Base-by-base conservation (phyloP, 2,329 filamentous ascomycete species). In the Paraphaeosphaeria sporulosa region DNA sequence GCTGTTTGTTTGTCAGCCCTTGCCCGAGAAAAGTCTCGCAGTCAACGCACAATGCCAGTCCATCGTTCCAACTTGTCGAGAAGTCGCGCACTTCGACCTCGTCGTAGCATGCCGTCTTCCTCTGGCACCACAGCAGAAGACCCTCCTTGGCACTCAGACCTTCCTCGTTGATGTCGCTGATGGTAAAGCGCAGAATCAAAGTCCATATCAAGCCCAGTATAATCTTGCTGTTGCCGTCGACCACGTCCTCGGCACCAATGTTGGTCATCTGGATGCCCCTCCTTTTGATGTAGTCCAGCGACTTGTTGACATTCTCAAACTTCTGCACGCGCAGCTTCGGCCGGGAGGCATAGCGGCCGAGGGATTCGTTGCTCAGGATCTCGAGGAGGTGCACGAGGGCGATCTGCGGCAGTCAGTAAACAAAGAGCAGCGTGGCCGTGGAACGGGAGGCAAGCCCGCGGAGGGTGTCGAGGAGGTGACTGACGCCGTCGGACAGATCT, bases 171-270 rank as follows among this genome's bases (percentile, higher is more conserved):
- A 99, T 99, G 79, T 99, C 95, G 78, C 90, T 97, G 77, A 99
- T 99, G 69, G 95, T 99, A 79, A 99, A 99, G 53, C 95, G 87
- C 67, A 97, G 84, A 89, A 99, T 99, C 64, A 99, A 85, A 6
- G 94, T 99, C 95, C 95, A 99, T 79, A 99, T 97, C 70, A 99
- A 84, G 32, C 95, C 95, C 32, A 99, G 85, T 61, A 98, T 96
- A 74, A 99, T 97, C 84, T 98, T 99, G 69, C 91, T 87, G 79
- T 98, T 99, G 38, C 95, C 95, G 78, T 99, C 94, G 32, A 99
- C 95, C 25, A 99, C 92, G 84, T 99, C 95, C 79, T 98, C 95
- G 8, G 95, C 95, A 55, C 95, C 95, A 72, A 98, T 98, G 71
- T 99, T 99, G 68, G 93, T 97, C 90, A 99, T 92, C 78, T 97